phyloP scores from a whole-genome alignment of 345 rosid genomes.

The Melaleuca alternifolia region DNA sequence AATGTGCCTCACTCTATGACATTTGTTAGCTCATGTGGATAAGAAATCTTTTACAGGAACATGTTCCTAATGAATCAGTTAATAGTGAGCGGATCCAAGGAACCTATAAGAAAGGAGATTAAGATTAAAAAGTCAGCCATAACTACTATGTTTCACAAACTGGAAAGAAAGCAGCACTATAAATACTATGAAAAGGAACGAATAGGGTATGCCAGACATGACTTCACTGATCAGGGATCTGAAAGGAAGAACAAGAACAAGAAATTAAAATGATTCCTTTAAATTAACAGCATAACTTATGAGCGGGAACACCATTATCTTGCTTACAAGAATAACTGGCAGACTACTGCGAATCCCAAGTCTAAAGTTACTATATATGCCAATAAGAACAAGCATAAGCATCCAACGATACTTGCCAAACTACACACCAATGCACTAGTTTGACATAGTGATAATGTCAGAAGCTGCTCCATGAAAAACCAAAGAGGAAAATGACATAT shows the following conservation, averaged over 20 bases:
- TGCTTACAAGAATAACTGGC: not conserved
- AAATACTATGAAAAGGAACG: not conserved
- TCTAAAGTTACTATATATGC: not conserved
- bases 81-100: not conserved
- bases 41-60: not conserved
- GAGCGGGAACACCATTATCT: not conserved
- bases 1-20: not conserved
- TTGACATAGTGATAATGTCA: not conserved
- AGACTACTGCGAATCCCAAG: not conserved
- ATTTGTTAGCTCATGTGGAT: not conserved
- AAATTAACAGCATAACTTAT: not conserved
- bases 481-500: too few relatives aligned
- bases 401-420: not conserved
- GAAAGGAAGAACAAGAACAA: not conserved
- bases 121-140: not conserved
- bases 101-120: not conserved
- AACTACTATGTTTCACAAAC: not conserved
- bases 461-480: not conserved
- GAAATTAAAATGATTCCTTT: not conserved
- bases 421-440: not conserved
- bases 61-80: not conserved
- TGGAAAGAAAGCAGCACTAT: not conserved
- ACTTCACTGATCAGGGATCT: not conserved
- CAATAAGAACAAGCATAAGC: not conserved
- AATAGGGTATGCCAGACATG: not conserved